phyloP scores from a whole-genome alignment of 2,329 filamentous ascomycete species.

The Aspergillus latus region DNA sequence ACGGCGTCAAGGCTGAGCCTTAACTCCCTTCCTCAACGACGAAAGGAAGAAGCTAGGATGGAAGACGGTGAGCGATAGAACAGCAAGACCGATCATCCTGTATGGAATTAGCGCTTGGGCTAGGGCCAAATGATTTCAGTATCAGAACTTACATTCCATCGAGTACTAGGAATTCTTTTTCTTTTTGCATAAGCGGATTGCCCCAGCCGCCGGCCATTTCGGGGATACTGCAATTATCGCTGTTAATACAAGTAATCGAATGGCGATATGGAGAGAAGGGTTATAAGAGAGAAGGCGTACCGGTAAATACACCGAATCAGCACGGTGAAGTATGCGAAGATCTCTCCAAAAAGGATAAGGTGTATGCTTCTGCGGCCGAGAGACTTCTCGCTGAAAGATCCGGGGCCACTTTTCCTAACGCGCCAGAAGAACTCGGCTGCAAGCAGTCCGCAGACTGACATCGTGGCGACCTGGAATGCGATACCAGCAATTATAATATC shows the following conservation, averaged over 20 bases:
- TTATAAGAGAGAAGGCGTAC: conserved; percentile 23
- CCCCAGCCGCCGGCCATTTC: conserved; percentile 55
- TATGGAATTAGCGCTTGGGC: not conserved
- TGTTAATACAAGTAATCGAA: not conserved
- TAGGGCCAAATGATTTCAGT: not conserved
- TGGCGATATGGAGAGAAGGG: not conserved
- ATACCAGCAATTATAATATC: conserved; percentile 61
- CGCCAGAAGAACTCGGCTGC: conserved; percentile 49
- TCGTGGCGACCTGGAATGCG: conserved; percentile 56
- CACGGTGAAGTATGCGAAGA: conserved; percentile 42
- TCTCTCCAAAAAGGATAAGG: conserved; percentile 29
- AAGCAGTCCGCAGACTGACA: conserved; percentile 39
- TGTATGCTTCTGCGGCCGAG: conserved; percentile 24
- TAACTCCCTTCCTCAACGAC: conserved; percentile 30
- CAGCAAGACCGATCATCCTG: conserved; percentile 49
- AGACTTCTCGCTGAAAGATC: conserved; percentile 28
- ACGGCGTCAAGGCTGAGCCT: conserved; percentile 19
- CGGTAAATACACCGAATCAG: conserved; percentile 48
- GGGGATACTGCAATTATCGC: conserved; percentile 39
- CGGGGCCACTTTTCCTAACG: conserved; percentile 29
- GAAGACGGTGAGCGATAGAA: conserved; percentile 42
- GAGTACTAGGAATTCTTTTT: conserved; percentile 49
- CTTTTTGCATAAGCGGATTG: conserved; percentile 47
- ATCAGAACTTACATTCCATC: conserved; percentile 47
- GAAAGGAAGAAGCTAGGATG: conserved; percentile 50